These are phyloP conservation scores for Trametes villosa DNA, from an alignment of 768 basidiomycete species.

Conservation along the genomic window DNA sequence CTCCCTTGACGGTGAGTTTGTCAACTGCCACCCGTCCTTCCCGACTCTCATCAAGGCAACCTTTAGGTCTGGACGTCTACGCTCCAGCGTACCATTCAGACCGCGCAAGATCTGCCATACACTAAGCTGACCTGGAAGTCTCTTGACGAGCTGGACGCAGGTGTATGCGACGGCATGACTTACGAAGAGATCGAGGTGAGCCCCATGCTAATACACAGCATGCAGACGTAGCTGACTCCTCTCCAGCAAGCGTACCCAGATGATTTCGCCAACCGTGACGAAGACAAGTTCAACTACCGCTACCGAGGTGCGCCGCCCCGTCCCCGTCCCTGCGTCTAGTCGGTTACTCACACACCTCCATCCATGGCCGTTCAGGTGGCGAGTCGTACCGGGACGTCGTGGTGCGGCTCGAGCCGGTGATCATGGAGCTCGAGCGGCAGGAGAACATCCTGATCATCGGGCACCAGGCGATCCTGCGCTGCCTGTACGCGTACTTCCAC, in stretches of 20 bases:
- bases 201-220: not conserved
- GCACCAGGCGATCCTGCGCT: conserved; percentile 90
- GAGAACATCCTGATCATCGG: conserved; percentile 97
- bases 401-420: conserved; percentile 92
- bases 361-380: conserved; percentile 65
- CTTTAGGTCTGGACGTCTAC: conserved; percentile 99
- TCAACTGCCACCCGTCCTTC: not conserved
- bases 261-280: conserved; percentile 96
- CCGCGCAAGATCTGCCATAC: conserved; percentile 79
- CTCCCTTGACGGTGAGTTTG: conserved; percentile 84
- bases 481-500: conserved; percentile 96
- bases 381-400: conserved; percentile 99
- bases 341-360: not conserved
- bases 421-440: conserved; percentile 98
- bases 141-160: conserved; percentile 96
- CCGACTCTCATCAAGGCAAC: not conserved
- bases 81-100: conserved; percentile 89
- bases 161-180: conserved; percentile 99
- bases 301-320: conserved; percentile 71
- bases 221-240: not conserved
- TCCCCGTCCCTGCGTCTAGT: not conserved
- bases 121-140: conserved; percentile 98
- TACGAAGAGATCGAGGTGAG: conserved; percentile 96
- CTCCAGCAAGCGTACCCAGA: conserved; percentile 90
- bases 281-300: conserved; percentile 99